A percentile compares a stretch with the other conserved stretches of the same genome.
These are phyloP conservation scores for Calamus simplicifolius DNA, from an alignment of 176 grass and related monocot genomes.

Conservation along the genomic window DNA sequence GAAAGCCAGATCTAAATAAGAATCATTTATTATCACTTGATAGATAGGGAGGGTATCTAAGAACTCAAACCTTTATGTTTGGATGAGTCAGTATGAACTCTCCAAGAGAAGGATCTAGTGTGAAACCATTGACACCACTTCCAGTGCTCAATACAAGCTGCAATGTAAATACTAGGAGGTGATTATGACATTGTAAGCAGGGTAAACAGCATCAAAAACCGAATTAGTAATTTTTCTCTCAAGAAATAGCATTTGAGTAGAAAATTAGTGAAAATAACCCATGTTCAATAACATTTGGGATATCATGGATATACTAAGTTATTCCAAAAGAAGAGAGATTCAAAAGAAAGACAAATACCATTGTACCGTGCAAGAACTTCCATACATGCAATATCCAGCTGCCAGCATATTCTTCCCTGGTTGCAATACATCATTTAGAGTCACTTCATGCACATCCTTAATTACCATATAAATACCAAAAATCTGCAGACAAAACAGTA, in stretches of 20 bases:
- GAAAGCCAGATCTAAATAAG: no score
- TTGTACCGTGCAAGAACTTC: constrained; percentile 96
- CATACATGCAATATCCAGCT: constrained; percentile 98
- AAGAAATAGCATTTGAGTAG: no score
- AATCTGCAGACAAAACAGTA: constrained; percentile 8
- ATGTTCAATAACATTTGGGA: no score
- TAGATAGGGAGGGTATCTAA: no score
- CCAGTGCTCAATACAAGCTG: constrained; percentile 93
- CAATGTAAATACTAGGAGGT: not conserved
- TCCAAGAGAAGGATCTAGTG: constrained; percentile 91
- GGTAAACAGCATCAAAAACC: no score
- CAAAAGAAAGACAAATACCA: not conserved
- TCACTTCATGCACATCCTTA: constrained; percentile 52
- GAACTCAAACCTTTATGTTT: constrained; percentile 60
- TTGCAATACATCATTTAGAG: constrained; percentile 68
- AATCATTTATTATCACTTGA: no score
- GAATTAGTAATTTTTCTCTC: no score
- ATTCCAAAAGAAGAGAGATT: not conserved
- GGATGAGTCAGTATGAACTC: constrained; percentile 98
- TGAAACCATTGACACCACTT: constrained; percentile 86
- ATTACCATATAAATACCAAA: constrained; percentile 77
- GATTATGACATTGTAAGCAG: no score
- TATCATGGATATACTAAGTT: no score
- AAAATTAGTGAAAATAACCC: no score
- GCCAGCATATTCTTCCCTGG: constrained; percentile 90